Conservation (phyloP, 2,329 filamentous ascomycete genomes). For the Penicillium verrucosum region DNA sequence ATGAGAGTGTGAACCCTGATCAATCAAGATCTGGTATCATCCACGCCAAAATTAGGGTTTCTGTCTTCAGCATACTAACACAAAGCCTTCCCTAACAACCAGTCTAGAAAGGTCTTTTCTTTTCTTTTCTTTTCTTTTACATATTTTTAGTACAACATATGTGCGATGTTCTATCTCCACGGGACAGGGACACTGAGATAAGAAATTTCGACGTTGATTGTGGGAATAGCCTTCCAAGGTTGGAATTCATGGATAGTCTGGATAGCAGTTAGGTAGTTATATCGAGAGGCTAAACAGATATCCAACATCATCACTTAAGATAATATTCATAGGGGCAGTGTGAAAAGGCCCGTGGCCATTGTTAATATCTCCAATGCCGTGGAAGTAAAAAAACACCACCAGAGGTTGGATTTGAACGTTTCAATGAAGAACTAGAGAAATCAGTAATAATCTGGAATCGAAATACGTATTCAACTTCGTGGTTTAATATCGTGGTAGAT, state of each 20-base stretch:
- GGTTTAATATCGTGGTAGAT: slow-evolving; percentile 44
- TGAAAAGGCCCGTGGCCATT: too few relatives aligned
- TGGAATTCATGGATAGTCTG: slow-evolving; percentile 1
- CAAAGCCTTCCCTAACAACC: too few relatives aligned
- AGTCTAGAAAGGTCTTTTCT: too few relatives aligned
- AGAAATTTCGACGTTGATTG: slow-evolving; percentile 12
- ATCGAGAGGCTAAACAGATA: too few relatives aligned
- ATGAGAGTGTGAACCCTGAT: background rate
- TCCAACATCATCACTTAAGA: too few relatives aligned
- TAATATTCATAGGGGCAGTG: too few relatives aligned
- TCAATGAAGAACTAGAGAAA: slow-evolving; percentile 15
- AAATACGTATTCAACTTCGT: slow-evolving; percentile 38
- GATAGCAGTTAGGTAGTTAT: background rate
- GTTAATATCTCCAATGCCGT: too few relatives aligned
- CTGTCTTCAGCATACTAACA: too few relatives aligned
- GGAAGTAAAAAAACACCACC: too few relatives aligned
- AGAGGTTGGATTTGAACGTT: too few relatives aligned
- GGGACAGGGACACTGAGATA: slow-evolving; percentile 5
- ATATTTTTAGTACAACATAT: background rate
- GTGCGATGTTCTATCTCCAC: background rate
- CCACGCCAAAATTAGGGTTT: background rate
- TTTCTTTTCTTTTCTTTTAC: background rate
- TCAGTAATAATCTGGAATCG: slow-evolving; percentile 38
- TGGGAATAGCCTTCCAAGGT: background rate
- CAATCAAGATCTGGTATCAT: background rate